Evolutionary conservation across 768 basidiomycete genomes (phyloP).

Genomic region (Hypholoma fasciculare): DNA sequence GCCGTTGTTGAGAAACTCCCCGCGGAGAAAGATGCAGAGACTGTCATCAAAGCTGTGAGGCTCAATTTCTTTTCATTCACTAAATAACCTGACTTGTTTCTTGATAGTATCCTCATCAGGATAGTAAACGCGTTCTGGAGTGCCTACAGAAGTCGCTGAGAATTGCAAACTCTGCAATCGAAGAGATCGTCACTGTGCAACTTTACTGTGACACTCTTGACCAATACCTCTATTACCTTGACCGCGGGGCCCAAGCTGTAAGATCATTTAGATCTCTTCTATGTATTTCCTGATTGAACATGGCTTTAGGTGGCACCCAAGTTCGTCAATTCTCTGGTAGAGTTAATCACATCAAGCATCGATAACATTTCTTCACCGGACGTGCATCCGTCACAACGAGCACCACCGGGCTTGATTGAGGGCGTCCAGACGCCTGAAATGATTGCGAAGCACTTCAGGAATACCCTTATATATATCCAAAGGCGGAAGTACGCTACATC

Average conservation of each 20-base stretch:
- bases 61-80: not conserved
- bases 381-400: slow-evolving; percentile 85
- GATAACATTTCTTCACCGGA: slow-evolving; percentile 88
- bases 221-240: slow-evolving; percentile 94
- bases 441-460: slow-evolving; percentile 92
- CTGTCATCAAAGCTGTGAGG: slow-evolving; percentile 55
- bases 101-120: slow-evolving; percentile 77
- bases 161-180: slow-evolving; percentile 94
- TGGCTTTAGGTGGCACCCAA: slow-evolving; percentile 79
- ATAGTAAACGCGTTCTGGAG: slow-evolving; percentile 96
- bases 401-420: slow-evolving; percentile 87
- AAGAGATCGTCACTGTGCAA: slow-evolving; percentile 95
- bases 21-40: slow-evolving; percentile 27
- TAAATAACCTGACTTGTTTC: not conserved
- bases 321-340: slow-evolving; percentile 95
- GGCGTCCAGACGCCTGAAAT: slow-evolving; percentile 92
- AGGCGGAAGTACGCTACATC: slow-evolving; percentile 59
- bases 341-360: slow-evolving; percentile 92
- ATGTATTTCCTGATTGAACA: not conserved
- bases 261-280: slow-evolving; percentile 23
- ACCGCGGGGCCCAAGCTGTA: slow-evolving; percentile 90
- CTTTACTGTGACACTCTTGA: slow-evolving; percentile 96
- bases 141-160: slow-evolving; percentile 96
- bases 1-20: slow-evolving; percentile 39
- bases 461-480: slow-evolving; percentile 84